A percentile compares a stretch with the other conserved stretches of the same genome.
phyloP scores from a whole-genome alignment of 208 protist species.

The Endotrypanum monterogeii region DNA sequence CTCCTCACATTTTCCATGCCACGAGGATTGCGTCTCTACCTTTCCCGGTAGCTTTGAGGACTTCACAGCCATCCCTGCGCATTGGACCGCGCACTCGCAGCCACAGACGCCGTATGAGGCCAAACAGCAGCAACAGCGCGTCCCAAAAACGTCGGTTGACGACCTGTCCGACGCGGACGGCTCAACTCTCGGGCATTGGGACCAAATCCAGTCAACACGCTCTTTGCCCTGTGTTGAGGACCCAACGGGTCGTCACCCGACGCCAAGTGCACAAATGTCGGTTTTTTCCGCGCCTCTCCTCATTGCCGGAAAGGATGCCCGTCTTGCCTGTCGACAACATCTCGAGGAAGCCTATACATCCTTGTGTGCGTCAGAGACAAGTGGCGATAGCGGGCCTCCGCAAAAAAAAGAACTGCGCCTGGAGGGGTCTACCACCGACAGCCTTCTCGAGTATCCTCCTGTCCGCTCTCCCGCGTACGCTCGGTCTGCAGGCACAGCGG shows the following conservation, averaged over 20 bases:
- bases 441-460: neutral
- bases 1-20: constrained; percentile 19
- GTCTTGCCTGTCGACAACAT: constrained; percentile 27
- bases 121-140: neutral
- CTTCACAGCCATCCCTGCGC: constrained; percentile 1
- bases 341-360: constrained; percentile 19
- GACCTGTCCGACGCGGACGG: constrained; percentile 4
- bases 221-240: constrained; percentile 13
- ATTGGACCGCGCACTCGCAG: neutral
- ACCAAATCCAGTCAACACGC: constrained; percentile 4
- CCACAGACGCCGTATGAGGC: constrained; percentile 6
- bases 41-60: constrained; percentile 15
- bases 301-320: constrained; percentile 18
- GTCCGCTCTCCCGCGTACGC: constrained; percentile 10
- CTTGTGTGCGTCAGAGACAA: neutral
- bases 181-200: neutral
- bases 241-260: neutral
- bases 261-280: neutral
- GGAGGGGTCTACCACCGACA: constrained; percentile 10
- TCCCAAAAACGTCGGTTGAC: neutral
- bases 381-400: constrained; percentile 8
- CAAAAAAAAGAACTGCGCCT: constrained; percentile 32
- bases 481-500: constrained; percentile 14
- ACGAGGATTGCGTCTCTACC: constrained; percentile 4
- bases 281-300: constrained; percentile 14